Evolutionary conservation across 2,329 filamentous ascomycete genomes (phyloP).

Genomic region (Chrysosporium keratinophilum): DNA sequence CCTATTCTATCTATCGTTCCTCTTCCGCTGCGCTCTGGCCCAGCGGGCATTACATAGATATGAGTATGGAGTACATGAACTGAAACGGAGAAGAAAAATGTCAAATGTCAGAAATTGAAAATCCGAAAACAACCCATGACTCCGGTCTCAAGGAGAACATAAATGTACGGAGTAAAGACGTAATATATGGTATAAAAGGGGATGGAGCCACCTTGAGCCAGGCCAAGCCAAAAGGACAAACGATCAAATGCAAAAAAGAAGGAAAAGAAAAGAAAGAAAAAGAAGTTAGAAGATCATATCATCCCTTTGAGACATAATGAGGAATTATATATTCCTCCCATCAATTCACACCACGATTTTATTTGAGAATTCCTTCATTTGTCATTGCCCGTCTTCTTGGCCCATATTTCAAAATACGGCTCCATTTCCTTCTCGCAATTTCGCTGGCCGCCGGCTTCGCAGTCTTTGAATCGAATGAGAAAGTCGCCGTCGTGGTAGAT

Average conservation of each 20-base stretch:
- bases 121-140: neutral
- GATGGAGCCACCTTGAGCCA: neutral
- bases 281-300: conserved; percentile 2
- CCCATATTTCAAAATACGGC: conserved; percentile 40
- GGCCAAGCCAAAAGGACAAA: neutral
- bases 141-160: neutral
- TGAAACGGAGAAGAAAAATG: neutral
- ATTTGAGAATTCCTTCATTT: neutral
- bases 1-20: neutral
- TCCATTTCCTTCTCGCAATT: conserved; percentile 64
- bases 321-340: neutral
- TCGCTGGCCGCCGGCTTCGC: conserved; percentile 46
- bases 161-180: too few relatives aligned
- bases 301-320: neutral
- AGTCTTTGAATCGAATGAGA: conserved; percentile 66
- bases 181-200: neutral
- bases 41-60: neutral
- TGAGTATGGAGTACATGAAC: neutral
- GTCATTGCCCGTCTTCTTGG: conserved; percentile 21
- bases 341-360: neutral
- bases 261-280: neutral
- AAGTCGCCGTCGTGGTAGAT: conserved; percentile 77
- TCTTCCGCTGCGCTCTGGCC: neutral
- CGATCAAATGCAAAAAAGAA: neutral
- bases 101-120: neutral